A percentile compares a stretch with the other conserved stretches of the same genome.
These are phyloP conservation scores for Geotrichum aggregatum DNA, from an alignment of 1,139 yeast species.

Conservation along the genomic window DNA sequence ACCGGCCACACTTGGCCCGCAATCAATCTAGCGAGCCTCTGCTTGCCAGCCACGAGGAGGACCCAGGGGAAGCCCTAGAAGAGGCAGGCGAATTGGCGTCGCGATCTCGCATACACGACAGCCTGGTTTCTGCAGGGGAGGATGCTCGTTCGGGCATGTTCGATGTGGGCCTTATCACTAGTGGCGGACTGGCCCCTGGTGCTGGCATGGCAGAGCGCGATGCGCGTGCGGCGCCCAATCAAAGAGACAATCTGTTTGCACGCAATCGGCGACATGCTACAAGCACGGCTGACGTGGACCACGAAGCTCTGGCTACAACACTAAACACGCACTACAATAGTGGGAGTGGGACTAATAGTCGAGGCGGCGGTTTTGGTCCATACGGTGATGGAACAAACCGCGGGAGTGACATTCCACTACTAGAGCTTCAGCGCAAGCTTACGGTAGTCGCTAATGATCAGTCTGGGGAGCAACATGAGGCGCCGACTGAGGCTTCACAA, in stretches of 20 bases:
- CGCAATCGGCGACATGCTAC: background rate
- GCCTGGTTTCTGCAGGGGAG: no score
- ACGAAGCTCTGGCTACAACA: constrained; percentile 13
- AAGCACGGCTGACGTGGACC: background rate
- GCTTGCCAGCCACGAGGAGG: constrained; percentile 3
- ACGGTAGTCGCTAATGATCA: constrained; percentile 27
- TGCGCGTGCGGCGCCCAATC: constrained; percentile 2
- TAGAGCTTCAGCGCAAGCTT: constrained; percentile 28
- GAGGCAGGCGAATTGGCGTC: no score
- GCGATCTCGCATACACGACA: no score
- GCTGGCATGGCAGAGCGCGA: constrained; percentile 22
- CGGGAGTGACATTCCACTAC: constrained; percentile 29
- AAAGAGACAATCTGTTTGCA: background rate
- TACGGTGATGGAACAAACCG: constrained; percentile 4
- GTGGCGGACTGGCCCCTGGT: constrained; percentile 36
- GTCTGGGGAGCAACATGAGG: background rate
- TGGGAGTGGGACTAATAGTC: background rate
- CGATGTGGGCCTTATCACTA: constrained; percentile 31
- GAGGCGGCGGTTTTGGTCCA: constrained; percentile 7
- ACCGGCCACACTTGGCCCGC: constrained; percentile 13
- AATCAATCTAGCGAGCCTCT: constrained; percentile 7
- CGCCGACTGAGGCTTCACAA: background rate
- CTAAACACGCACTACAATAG: constrained; percentile 12
- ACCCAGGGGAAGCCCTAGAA: no score
- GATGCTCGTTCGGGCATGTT: constrained; percentile 21